These are phyloP conservation scores for Knufia petricola DNA, from an alignment of 2,329 filamentous ascomycete genomes.

Conservation along the genomic window DNA sequence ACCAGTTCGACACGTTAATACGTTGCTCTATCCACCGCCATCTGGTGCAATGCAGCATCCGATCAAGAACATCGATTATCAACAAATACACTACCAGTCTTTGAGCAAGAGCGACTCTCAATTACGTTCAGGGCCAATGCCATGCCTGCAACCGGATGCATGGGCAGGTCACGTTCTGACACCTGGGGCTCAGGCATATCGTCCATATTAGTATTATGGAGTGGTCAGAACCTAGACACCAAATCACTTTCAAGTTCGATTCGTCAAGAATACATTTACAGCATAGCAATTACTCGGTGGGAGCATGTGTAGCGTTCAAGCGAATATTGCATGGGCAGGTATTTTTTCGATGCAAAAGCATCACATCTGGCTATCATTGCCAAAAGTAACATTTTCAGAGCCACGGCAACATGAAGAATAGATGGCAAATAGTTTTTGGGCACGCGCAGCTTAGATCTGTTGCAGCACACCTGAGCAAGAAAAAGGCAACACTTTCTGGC, in stretches of 20 bases:
- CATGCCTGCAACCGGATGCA: slow-evolving; percentile 40
- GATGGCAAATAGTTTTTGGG: neutral
- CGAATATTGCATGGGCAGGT: slow-evolving; percentile 6
- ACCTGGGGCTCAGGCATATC: slow-evolving; percentile 17
- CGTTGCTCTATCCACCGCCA: slow-evolving; percentile 78
- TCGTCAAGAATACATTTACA: slow-evolving; percentile 1
- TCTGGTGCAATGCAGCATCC: slow-evolving; percentile 69
- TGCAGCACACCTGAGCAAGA: neutral
- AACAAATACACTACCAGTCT: slow-evolving; percentile 76
- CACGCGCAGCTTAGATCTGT: neutral
- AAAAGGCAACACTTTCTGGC: neutral
- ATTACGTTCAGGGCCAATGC: slow-evolving; percentile 58
- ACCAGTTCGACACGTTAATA: slow-evolving; percentile 80
- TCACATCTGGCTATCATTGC: neutral
- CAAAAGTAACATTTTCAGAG: neutral
- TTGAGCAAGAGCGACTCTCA: slow-evolving; percentile 60
- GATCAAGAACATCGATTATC: slow-evolving; percentile 52
- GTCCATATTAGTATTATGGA: slow-evolving; percentile 11
- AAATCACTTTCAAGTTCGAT: slow-evolving; percentile 1
- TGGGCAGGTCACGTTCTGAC: slow-evolving; percentile 25
- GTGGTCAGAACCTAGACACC: neutral
- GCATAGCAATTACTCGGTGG: slow-evolving; percentile 13
- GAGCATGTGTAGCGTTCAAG: slow-evolving; percentile 6
- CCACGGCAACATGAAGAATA: neutral
- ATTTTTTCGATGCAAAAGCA: neutral